These are phyloP conservation scores for Pythium coloratum DNA, from an alignment of 352 stramenopile genomes.

Conservation along the genomic window DNA sequence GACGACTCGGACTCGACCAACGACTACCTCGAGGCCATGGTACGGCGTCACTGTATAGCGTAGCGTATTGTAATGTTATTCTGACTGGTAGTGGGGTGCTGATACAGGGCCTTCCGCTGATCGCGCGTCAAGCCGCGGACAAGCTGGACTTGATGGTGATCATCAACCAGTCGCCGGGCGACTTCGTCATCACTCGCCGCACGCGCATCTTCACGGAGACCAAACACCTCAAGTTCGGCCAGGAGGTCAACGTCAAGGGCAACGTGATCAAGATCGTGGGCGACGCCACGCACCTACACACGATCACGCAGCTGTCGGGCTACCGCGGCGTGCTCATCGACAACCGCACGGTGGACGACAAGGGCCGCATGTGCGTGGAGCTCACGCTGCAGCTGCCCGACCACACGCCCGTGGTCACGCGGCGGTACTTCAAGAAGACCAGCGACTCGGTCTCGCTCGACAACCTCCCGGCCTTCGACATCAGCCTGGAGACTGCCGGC, in stretches of 20 bases:
- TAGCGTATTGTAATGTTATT: not conserved
- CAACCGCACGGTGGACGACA: constrained; percentile 68
- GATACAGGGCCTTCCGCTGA: constrained; percentile 70
- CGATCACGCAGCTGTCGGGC: constrained; percentile 76
- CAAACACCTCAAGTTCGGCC: constrained; percentile 84
- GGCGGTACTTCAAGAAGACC: constrained; percentile 86
- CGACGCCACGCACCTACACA: constrained; percentile 70
- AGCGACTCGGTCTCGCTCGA: constrained; percentile 87
- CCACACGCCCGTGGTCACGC: constrained; percentile 75
- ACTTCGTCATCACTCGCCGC: constrained; percentile 86
- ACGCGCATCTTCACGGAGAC: constrained; percentile 91
- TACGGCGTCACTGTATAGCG: constrained; percentile 5
- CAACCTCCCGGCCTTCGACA: constrained; percentile 86
- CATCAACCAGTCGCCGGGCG: constrained; percentile 78
- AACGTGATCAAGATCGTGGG: constrained; percentile 86
- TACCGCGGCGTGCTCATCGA: constrained; percentile 79
- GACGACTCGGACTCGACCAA: constrained; percentile 90
- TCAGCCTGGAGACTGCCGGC: constrained; percentile 74
- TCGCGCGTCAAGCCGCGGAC: constrained; percentile 83
- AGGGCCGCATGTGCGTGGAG: constrained; percentile 82
- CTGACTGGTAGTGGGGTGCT: constrained; percentile 5
- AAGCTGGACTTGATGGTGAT: constrained; percentile 90
- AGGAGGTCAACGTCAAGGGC: constrained; percentile 88
- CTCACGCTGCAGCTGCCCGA: constrained; percentile 75
- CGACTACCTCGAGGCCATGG: constrained; percentile 88